Evolutionary conservation across 2,329 filamentous ascomycete species (phyloP), one percentile per base, ranked within the genome.

Genomic region (Dryadomyces quercivorus): DNA sequence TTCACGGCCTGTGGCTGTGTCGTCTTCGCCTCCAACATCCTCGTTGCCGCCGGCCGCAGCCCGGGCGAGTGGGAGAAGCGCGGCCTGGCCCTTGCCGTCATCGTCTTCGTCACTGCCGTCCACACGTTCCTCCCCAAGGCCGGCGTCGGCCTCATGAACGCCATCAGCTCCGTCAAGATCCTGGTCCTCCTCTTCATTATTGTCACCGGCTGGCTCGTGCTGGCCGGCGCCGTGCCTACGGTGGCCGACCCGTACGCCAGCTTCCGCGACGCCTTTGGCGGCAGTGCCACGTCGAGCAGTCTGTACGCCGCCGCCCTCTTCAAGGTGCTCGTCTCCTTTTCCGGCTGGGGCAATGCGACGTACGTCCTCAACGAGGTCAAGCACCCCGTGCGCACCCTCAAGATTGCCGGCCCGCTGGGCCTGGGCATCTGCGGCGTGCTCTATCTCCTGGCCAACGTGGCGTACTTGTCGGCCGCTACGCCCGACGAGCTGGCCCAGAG

Each of bases 321-420:
- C 55, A 80, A 78, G 57, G 76, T 84, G 50, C 72, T 78, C 43
- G 82, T 80, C 59, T 75, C 77, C 0, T 84, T 81, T 59, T 65
- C 69, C 0, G 80, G 80, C 3, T 84, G 79, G 80, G 68, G 73
- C 68, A 85, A 85, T 64, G 81, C 81, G 62, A 84, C 84, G 67
- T 83, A 85, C 63, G 80, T 75, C 53, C 70, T 82, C 45, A 78
- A 75, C 63, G 84, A 87, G 69, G 83, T 81, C 52, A 80, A 76
- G 64, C 79, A 84, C 64, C 83, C 83, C 0, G 75, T 82, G 3
- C 73, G 72, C 36, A 86, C 82, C 0, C 73, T 86, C 57, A 84
- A 81, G 67, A 75, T 80, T 46, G 82, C 82, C 20, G 81, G 78
- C 0, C 78, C 82, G 0, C 62, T 83, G 0, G 81, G 80, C 2